These are phyloP conservation scores for Croton setiger DNA, from an alignment of 441 rosid genomes.

Conservation along the genomic window DNA sequence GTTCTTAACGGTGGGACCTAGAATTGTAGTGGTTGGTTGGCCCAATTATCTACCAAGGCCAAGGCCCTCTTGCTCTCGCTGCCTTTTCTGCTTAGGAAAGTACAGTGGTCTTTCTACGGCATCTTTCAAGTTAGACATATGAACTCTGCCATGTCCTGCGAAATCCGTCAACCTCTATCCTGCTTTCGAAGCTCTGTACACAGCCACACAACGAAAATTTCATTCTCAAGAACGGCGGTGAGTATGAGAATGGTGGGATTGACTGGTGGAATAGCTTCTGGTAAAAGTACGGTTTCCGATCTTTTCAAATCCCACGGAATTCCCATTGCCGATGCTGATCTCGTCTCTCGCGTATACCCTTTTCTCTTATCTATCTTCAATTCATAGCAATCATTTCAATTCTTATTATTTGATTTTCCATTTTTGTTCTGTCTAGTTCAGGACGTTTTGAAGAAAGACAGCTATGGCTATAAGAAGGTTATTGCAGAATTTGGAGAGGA, in stretches of 20 bases:
- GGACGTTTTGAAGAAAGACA: slow-evolving; percentile 78
- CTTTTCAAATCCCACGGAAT: slow-evolving; percentile 67
- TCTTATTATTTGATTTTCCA: neutral
- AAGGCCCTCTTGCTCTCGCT: neutral
- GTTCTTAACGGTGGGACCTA: too few species aligned
- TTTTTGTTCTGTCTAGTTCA: slow-evolving; percentile 22
- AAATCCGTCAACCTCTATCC: neutral
- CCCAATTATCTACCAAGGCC: neutral
- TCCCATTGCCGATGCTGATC: slow-evolving; percentile 72
- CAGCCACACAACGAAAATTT: neutral
- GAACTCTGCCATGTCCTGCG: neutral
- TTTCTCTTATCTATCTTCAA: neutral
- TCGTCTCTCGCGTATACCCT: slow-evolving; percentile 63
- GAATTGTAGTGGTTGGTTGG: too few species aligned
- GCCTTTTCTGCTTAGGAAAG: neutral
- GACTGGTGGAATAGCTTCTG: slow-evolving; percentile 88
- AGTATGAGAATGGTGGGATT: slow-evolving; percentile 76
- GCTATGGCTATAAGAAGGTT: slow-evolving; percentile 68
- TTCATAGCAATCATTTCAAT: too few species aligned
- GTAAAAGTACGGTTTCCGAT: slow-evolving; percentile 84
- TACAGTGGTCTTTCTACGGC: neutral
- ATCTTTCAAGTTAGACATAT: too few species aligned
- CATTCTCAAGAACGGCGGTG: neutral
- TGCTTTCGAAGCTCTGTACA: neutral
- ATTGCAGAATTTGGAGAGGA: slow-evolving; percentile 80